Evolutionary conservation across 2,329 filamentous ascomycete species (phyloP), one percentile per base, ranked within the genome.

Genomic region (Trichoderma sp.): DNA sequence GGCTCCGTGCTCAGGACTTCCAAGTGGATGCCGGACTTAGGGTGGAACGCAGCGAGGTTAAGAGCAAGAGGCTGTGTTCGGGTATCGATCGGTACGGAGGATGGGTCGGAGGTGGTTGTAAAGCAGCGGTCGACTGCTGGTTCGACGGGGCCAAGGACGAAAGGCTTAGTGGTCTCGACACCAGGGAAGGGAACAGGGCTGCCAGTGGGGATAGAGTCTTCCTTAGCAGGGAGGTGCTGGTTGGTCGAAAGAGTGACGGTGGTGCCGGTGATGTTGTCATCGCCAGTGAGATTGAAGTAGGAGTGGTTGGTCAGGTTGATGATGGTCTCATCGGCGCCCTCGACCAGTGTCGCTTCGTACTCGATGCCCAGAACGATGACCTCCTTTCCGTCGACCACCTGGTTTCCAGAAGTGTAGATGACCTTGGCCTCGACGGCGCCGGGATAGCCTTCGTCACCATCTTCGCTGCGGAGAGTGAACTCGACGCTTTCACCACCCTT

Each of bases 251-350:
- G 89, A 80, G 93, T 94, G 84, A 95, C 93, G 80, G 84, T 81
- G 11, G 89, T 91, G 78, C 88, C 89, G 71, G 88, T 88, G 75
- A 90, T 89, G 21, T 88, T 87, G 18, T 86, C 82, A 45, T 83
- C 85, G 79, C 88, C 88, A 3, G 87, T 85, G 41, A 93, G 87
- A 84, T 93, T 93, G 84, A 93, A 93, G 86, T 93, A 93, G 53
- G 94, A 97, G 87, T 99, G 96, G 86, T 98, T 99, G 67, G 97
- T 98, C 85, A 98, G 90, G 85, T 95, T 97, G 83, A 98, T 90
- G 59, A 92, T 92, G 0, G 96, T 98, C 88, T 98, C 96, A n/a
- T 95, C 92, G 14, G 92, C 93, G 67, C 93, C 92, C 3, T 90
- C 92, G 3, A 95, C 88, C 64, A 98, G 88, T 83, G 94, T 91